Base-by-base conservation (phyloP, 768 basidiomycete genomes). In the Lentinula sp. region DNA sequence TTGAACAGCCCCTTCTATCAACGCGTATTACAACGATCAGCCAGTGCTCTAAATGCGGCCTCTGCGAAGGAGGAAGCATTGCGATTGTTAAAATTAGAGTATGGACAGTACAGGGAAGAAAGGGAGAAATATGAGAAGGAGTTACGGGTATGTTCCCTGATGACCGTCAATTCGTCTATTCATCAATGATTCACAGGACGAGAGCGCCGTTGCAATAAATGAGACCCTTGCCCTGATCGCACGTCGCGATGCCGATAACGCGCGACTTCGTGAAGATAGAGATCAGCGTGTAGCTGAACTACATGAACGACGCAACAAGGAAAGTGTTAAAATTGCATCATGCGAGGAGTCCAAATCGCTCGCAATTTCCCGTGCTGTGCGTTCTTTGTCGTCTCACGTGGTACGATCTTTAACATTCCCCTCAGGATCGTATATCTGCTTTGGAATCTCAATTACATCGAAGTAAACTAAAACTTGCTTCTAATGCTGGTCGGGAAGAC, bases 401-500 rank as follows among this genome's bases (percentile, higher is more conserved):
- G 20, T 20, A 20, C 12, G 20, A 20, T 20, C 7, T 3, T 48
- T 5, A 15, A 46, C 20, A 23, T 20, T 12, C 23, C 20, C 3
- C 9, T 51, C 18, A 93, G 85, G 90, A 90, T 62, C 88, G 94
- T 42, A 86, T 98, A 48, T 69, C 70, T 12, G 82, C 85, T 33
- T 70, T 96, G 28, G 76, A 85, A 63, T 88, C 88, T 1, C 93
- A 98, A 70, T 75, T 90, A 10, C 79, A 76, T 45, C 81, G 94
- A 23, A 77, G 89, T 64, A 91, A 89, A 71, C 80, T 88, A 15
- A 82, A 83, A 35, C 75, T 95, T n/a, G 93, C 91, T 18, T 91
- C 92, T 0, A 74, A 85, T 32, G 77, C 82, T 1, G 85, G 87
- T 6, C 81, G 89, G 23, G 84, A 85, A 62, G 88, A 93, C 53